These are phyloP conservation scores for Agrocybe praecox DNA, from an alignment of 768 basidiomycete genomes.

Conservation along the genomic window DNA sequence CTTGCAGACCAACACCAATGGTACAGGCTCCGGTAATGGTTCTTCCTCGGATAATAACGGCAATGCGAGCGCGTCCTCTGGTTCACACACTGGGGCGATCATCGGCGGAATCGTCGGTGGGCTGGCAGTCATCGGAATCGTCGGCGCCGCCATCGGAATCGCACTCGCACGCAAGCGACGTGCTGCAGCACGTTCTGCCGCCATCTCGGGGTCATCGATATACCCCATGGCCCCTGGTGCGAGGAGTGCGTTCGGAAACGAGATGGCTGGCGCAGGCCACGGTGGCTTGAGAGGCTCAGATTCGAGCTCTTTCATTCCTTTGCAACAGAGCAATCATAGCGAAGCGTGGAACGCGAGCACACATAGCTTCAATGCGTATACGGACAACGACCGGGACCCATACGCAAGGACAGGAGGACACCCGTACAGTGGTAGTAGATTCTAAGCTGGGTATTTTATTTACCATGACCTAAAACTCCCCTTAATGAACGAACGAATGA, in stretches of 20 bases:
- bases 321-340: conserved; percentile 62
- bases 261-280: not conserved
- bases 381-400: not conserved
- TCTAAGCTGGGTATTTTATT: not conserved
- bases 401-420: not conserved
- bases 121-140: conserved; percentile 48
- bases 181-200: conserved; percentile 26
- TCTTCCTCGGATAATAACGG: not conserved
- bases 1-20: not conserved
- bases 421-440: not conserved
- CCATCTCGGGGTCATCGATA: conserved; percentile 12
- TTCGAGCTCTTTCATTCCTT: conserved; percentile 69
- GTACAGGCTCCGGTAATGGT: not conserved
- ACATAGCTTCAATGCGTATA: conserved; percentile 34
- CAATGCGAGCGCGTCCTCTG: not conserved
- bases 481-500: too few species aligned
- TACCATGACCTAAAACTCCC: not conserved
- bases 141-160: conserved; percentile 56
- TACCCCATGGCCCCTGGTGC: conserved; percentile 22
- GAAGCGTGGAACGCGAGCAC: conserved; percentile 61
- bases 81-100: conserved; percentile 26
- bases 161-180: conserved; percentile 53
- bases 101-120: conserved; percentile 53
- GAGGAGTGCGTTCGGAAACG: conserved; percentile 3
- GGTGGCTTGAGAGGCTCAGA: conserved; percentile 34